Percentiles rank a stretch among this genome's conserved stretches.
Conservation (phyloP, 108 stramenopile genomes). For the Pseudonitzschia pungens region DNA sequence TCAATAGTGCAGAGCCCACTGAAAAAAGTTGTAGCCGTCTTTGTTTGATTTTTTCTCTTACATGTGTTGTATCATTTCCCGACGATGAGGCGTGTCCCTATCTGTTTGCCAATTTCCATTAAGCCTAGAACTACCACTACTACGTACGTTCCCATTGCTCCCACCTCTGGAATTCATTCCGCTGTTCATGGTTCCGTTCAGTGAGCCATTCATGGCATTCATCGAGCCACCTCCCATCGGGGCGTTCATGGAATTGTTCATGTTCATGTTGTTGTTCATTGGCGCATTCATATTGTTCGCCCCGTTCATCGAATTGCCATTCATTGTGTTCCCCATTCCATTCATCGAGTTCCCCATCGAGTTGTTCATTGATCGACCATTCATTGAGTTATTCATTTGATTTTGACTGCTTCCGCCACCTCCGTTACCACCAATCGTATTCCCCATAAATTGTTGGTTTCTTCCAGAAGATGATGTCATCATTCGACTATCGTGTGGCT, state of each 20-base stretch:
- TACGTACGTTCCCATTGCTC: slow-evolving; percentile 22
- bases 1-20: too few species aligned
- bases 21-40: too few species aligned
- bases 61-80: slow-evolving; percentile 79
- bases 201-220: slow-evolving; percentile 22
- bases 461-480: slow-evolving; percentile 29
- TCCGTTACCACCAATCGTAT: slow-evolving; percentile 26
- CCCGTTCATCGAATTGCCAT: slow-evolving; percentile 12
- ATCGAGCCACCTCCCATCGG: slow-evolving; percentile 28
- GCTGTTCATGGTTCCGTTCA: slow-evolving; percentile 11
- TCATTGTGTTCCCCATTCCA: slow-evolving; percentile 29
- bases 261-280: slow-evolving; percentile 33
- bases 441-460: slow-evolving; percentile 33
- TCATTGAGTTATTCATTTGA: slow-evolving; percentile 36
- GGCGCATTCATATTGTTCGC: slow-evolving; percentile 16
- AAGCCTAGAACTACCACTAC: slow-evolving; percentile 33
- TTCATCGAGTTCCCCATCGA: slow-evolving; percentile 36
- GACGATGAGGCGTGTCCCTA: slow-evolving; percentile 78
- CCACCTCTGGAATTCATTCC: slow-evolving; percentile 18
- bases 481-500: slow-evolving; percentile 31
- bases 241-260: slow-evolving; percentile 19
- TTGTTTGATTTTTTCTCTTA: not conserved
- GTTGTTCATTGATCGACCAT: slow-evolving; percentile 21
- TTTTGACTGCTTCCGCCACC: slow-evolving; percentile 11
- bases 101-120: slow-evolving; percentile 90